Evolutionary conservation across 257 asterid species (phyloP), one percentile per base, ranked within the genome.

Genomic region (Scutellaria baicalensis): DNA sequence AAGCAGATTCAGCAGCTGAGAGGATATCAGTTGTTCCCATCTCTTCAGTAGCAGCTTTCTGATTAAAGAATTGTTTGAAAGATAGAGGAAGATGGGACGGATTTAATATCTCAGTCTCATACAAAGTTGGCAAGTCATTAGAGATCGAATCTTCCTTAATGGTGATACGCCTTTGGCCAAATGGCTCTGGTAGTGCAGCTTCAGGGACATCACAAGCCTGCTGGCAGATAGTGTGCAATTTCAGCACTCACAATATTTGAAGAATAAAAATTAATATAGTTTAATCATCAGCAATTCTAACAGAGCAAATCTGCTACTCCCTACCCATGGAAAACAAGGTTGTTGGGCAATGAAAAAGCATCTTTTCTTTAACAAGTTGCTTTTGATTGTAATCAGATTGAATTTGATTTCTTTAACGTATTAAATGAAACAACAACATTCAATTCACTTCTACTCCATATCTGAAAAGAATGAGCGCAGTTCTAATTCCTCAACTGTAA

Each of bases 171-270:
- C 69, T 77, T 71, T 70, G 74, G 86, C 70, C 73, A 63, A 79
- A 86, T 50, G 92, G 95, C 58, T 77, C 87, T 14, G 95, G 97
- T 23, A 92, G 78, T 72, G 57, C 67, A 57, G 98, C 93, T 88
- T 86, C 95, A 63, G 98, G 97, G 68, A 92, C 56, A 68, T 86
- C 87, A 70, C 69, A 70, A 17, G 42, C 86, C 96, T 89, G 88
- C 64, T 36, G 69, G 73, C 51, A 66, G 68, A 76, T 68, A 77
- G 61, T 74, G 8, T 39, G 58, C 9, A 51, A 18, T 47, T 50
- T 64, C 74, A 80, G 57, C 39, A 57, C 21, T 61, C 16, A 14
- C 23, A 56, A 45, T 48, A 54, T 55, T 49, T 14, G 20, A 47
- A 51, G 47, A 72, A 27, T 38, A 27, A 8, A 49, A 43, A 10